These are phyloP conservation scores for Apophysomyces variabilis DNA, from an alignment of 371 early-diverging fungal genomes.

Conservation along the genomic window DNA sequence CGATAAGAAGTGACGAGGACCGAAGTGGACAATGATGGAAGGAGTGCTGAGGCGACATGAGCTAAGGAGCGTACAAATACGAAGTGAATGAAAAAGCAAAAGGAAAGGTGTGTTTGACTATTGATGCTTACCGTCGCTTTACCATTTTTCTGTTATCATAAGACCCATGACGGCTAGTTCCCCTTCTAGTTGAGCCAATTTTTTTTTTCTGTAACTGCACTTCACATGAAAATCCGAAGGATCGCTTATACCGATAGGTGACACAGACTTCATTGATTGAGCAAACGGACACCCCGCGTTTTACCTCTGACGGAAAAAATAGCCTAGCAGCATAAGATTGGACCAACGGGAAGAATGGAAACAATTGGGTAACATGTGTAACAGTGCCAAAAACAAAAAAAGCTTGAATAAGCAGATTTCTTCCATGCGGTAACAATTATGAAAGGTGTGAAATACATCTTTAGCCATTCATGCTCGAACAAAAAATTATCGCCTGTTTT, in stretches of 20 bases:
- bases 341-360: neutral
- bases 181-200: neutral
- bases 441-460: neutral
- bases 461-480: neutral
- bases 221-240: conserved; percentile 9
- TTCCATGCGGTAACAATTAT: neutral
- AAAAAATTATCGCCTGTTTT: neutral
- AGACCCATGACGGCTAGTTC: neutral
- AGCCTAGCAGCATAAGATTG: conserved; percentile 3
- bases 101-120: neutral
- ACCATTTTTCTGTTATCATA: neutral
- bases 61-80: neutral
- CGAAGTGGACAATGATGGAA: conserved; percentile 34
- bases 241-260: conserved; percentile 4
- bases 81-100: neutral
- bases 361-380: neutral
- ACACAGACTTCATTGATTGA: neutral
- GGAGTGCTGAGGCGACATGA: conserved; percentile 19
- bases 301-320: neutral
- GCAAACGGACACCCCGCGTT: neutral
- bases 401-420: conserved; percentile 6
- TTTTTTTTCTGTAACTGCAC: conserved; percentile 1
- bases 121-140: neutral
- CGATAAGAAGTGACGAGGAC: conserved; percentile 35
- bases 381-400: conserved; percentile 4